Evolutionary conservation across 768 basidiomycete genomes (phyloP).

Genomic region (Ramaria sp.): DNA sequence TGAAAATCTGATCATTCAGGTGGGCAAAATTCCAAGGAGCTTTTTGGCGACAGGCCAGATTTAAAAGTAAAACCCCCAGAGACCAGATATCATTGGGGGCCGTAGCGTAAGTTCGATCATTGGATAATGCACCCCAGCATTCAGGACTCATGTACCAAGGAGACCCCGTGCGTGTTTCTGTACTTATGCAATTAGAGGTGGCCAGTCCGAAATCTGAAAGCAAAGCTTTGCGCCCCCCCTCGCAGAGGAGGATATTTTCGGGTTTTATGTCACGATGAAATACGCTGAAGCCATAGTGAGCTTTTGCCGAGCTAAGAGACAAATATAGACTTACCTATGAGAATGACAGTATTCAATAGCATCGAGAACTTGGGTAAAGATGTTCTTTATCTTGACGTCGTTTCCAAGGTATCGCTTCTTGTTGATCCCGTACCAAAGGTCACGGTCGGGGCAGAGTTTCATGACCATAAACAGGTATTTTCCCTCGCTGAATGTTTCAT

Average conservation of each 20-base stretch:
- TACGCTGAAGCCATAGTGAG: conserved; percentile 27
- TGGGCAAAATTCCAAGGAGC: conserved; percentile 86
- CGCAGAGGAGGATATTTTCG: conserved; percentile 31
- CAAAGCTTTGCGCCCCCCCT: conserved; percentile 3
- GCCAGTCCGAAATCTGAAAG: conserved; percentile 50
- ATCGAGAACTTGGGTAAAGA: conserved; percentile 37
- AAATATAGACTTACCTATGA: conserved; percentile 15
- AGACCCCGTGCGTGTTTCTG: conserved; percentile 91
- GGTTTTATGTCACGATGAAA: conserved; percentile 44
- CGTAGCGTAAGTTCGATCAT: conserved; percentile 67
- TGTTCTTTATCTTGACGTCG: conserved; percentile 28
- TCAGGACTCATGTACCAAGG: conserved; percentile 99
- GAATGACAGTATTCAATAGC: conserved; percentile 36
- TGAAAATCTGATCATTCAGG: conserved; percentile 70
- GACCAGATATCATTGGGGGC: conserved; percentile 94
- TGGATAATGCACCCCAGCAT: conserved; percentile 64
- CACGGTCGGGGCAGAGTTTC: conserved; percentile 65
- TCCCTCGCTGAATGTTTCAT: conserved; percentile 77
- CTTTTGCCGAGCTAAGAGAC: conserved; percentile 27
- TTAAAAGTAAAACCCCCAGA: conserved; percentile 90
- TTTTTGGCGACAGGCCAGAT: conserved; percentile 88
- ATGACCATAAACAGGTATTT: conserved; percentile 82
- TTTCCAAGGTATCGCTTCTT: conserved; percentile 22
- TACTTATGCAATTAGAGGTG: conserved; percentile 73
- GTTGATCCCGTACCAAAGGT: conserved; percentile 32